These are phyloP conservation scores for Trichosanthes cucumerina DNA, from an alignment of 306 rosid genomes.

Conservation along the genomic window DNA sequence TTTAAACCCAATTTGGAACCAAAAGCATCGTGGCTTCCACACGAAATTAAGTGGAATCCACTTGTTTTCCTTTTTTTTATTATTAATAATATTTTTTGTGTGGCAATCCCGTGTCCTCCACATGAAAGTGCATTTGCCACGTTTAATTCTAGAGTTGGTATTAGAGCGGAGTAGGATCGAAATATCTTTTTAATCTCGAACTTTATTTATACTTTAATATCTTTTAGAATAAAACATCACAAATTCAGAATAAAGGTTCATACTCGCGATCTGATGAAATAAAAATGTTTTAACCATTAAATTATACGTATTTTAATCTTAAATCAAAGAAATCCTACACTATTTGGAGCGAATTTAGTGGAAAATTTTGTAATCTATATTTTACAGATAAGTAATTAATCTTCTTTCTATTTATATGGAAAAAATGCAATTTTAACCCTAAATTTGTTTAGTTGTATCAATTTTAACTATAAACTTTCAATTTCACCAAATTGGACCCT, in stretches of 20 bases:
- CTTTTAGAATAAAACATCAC: too few species aligned
- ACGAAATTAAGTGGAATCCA: neutral
- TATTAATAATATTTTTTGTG: neutral
- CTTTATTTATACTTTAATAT: too few species aligned
- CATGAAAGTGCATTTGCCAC: neutral
- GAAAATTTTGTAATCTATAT: neutral
- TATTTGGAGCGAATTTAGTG: neutral
- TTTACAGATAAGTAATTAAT: neutral
- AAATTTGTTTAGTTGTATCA: too few species aligned
- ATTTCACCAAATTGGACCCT: too few species aligned
- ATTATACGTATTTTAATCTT: too few species aligned
- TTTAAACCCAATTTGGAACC: neutral
- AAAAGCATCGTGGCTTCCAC: constrained; percentile 1
- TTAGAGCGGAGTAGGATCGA: neutral
- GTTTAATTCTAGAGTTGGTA: neutral
- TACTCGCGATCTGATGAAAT: too few species aligned
- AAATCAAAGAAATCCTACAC: neutral
- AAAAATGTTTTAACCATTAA: too few species aligned
- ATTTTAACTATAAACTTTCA: too few species aligned
- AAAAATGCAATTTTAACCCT: too few species aligned
- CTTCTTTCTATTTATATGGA: too few species aligned
- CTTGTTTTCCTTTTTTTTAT: neutral
- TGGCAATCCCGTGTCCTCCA: neutral
- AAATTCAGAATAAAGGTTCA: too few species aligned
- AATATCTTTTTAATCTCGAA: too few species aligned